phyloP scores from a whole-genome alignment of 495 filamentous ascomycete genomes.

The Letharia lupina region DNA sequence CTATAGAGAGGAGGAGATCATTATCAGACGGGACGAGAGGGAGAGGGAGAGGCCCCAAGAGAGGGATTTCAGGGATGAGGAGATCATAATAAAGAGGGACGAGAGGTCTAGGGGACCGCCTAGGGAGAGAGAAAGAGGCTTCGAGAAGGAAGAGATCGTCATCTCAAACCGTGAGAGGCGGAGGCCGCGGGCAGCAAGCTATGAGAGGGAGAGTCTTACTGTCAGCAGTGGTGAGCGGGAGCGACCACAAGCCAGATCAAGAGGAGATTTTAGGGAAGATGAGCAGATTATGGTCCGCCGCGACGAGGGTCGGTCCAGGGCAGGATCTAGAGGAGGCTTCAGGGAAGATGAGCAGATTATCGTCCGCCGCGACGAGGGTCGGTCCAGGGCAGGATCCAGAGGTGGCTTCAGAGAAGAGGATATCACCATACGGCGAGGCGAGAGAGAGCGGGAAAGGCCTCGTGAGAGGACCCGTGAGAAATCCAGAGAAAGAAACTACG shows the following conservation, averaged over 20 bases:
- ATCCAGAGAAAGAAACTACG: constrained; percentile 25
- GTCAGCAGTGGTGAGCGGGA: constrained; percentile 22
- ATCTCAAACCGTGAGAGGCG: constrained; percentile 26
- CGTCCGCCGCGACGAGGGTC: constrained; percentile 19
- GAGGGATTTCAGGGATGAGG: constrained; percentile 25
- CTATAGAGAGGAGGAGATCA: constrained; percentile 23
- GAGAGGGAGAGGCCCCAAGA: constrained; percentile 12
- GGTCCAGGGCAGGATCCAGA: constrained; percentile 22
- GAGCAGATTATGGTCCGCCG: constrained; percentile 24
- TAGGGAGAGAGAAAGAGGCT: constrained; percentile 21
- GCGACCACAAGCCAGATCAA: constrained; percentile 18
- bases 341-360: constrained; percentile 22
- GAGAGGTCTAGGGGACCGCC: constrained; percentile 23
- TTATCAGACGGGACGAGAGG: constrained; percentile 6
- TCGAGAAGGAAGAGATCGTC: constrained; percentile 27
- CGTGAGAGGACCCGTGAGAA: constrained; percentile 21
- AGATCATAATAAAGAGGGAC: constrained; percentile 28
- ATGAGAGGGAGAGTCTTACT: constrained; percentile 35
- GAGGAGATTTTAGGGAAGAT: constrained; percentile 11
- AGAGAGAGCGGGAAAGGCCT: constrained; percentile 18
- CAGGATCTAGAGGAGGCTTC: constrained; percentile 20
- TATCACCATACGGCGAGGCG: constrained; percentile 22
- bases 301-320: constrained; percentile 18
- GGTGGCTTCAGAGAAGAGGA: constrained; percentile 28
- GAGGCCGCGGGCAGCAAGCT: constrained; percentile 24